Evolutionary conservation across 805 yeast species (phyloP).

Genomic region (Zygoascus tannicola): DNA sequence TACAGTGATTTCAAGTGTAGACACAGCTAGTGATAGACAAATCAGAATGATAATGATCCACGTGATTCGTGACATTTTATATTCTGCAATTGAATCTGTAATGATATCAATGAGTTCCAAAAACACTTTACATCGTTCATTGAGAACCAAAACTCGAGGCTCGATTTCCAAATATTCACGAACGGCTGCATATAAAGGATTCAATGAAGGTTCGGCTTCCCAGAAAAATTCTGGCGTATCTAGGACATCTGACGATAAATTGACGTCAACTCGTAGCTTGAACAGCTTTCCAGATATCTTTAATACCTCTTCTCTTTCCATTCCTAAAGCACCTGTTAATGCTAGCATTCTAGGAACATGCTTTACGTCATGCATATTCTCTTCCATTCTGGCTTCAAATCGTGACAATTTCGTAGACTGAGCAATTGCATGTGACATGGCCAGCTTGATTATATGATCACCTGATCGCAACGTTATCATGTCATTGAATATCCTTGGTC

Average conservation of each 20-base stretch:
- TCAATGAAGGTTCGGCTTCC: slow-evolving; percentile 89
- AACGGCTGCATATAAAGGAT: slow-evolving; percentile 82
- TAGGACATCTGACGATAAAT: slow-evolving; percentile 76
- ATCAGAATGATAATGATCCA: slow-evolving; percentile 82
- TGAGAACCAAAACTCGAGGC: slow-evolving; percentile 85
- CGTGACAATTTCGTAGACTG: slow-evolving; percentile 87
- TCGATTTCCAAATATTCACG: slow-evolving; percentile 91
- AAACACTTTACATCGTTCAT: slow-evolving; percentile 89
- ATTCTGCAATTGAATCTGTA: slow-evolving; percentile 89
- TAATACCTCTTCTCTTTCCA: slow-evolving; percentile 73
- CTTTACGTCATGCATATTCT: slow-evolving; percentile 74
- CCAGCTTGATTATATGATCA: slow-evolving; percentile 83
- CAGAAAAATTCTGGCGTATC: slow-evolving; percentile 97
- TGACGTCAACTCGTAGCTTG: slow-evolving; percentile 87
- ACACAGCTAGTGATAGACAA: slow-evolving; percentile 66
- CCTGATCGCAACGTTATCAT: slow-evolving; percentile 85
- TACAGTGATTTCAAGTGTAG: slow-evolving; percentile 53
- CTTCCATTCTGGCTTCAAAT: slow-evolving; percentile 87
- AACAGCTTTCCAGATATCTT: slow-evolving; percentile 86
- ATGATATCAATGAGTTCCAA: slow-evolving; percentile 87
- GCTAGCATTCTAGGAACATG: slow-evolving; percentile 85
- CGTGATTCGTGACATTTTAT: slow-evolving; percentile 84
- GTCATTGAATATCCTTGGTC: slow-evolving; percentile 65
- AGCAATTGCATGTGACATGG: slow-evolving; percentile 94
- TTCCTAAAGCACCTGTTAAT: slow-evolving; percentile 76